Conservation (phyloP, 2,329 filamentous ascomycete genomes). For the Raffaelea albimanens region DNA sequence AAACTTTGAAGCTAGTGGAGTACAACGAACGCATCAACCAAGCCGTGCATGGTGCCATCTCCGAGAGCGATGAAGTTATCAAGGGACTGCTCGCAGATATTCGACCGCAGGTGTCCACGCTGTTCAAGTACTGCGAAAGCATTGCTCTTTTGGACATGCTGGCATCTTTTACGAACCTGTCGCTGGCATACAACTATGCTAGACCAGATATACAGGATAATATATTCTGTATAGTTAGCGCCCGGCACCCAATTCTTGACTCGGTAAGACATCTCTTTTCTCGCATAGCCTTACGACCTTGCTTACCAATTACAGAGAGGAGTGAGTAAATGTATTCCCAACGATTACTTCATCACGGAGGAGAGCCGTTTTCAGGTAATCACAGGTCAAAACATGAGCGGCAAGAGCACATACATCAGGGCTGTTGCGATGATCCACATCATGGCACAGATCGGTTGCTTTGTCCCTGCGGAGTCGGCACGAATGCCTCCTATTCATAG, state of each 20-base stretch:
- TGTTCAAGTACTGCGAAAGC: constrained; percentile 81
- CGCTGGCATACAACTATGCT: constrained; percentile 46
- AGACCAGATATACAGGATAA: constrained; percentile 60
- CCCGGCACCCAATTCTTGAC: constrained; percentile 71
- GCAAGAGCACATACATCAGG: constrained; percentile 91
- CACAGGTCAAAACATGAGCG: constrained; percentile 96
- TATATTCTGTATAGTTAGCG: constrained; percentile 58
- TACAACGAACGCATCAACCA: constrained; percentile 69
- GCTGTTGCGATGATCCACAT: constrained; percentile 75
- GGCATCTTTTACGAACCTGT: constrained; percentile 63
- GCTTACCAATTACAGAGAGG: constrained; percentile 8
- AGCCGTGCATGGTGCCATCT: constrained; percentile 73
- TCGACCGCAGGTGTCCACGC: constrained; percentile 56
- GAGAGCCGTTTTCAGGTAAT: constrained; percentile 84
- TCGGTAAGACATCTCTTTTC: constrained; percentile 31
- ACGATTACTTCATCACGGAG: constrained; percentile 77
- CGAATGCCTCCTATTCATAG: constrained; percentile 71
- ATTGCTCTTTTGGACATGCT: constrained; percentile 85
- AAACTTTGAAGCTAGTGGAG: constrained; percentile 77
- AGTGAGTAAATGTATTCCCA: constrained; percentile 62
- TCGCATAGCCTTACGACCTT: background rate
- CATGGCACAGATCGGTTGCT: constrained; percentile 90
- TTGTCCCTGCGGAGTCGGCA: constrained; percentile 79
- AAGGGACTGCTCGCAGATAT: constrained; percentile 63
- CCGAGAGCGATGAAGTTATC: constrained; percentile 71